These are phyloP conservation scores for Emmonsia crescens DNA, from an alignment of 2,329 filamentous ascomycete genomes.

Conservation along the genomic window DNA sequence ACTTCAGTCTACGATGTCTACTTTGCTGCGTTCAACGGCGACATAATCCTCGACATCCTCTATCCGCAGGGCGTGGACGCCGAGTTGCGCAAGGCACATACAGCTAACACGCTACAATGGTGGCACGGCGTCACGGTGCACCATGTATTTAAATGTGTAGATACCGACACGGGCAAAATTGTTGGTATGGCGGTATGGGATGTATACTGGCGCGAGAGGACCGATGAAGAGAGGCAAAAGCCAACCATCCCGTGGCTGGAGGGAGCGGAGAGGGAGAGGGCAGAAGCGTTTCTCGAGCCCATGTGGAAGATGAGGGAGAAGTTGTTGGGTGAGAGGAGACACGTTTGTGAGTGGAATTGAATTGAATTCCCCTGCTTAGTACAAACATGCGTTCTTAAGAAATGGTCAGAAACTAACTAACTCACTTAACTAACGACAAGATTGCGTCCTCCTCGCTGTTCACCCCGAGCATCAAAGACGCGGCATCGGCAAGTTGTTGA, in stretches of 20 bases:
- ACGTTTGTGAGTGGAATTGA: slow-evolving; percentile 32
- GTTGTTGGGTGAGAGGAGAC: slow-evolving; percentile 29
- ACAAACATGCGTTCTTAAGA: slow-evolving; percentile 1
- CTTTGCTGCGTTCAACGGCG: slow-evolving; percentile 18
- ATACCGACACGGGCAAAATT: slow-evolving; percentile 34
- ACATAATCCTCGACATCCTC: slow-evolving; percentile 33
- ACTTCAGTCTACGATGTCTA: slow-evolving; percentile 17
- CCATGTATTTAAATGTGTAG: slow-evolving; percentile 40
- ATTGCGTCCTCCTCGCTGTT: slow-evolving; percentile 31
- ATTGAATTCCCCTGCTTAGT: too few relatives aligned
- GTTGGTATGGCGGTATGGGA: slow-evolving; percentile 41
- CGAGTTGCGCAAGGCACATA: slow-evolving; percentile 33
- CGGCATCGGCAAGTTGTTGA: slow-evolving; percentile 31
- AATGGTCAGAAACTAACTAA: neutral
- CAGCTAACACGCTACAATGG: slow-evolving; percentile 31
- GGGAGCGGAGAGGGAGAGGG: slow-evolving; percentile 34
- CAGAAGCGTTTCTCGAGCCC: slow-evolving; percentile 34
- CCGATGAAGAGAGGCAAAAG: slow-evolving; percentile 35
- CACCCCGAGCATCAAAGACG: slow-evolving; percentile 33
- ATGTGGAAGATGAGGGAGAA: slow-evolving; percentile 35
- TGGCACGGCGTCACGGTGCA: slow-evolving; percentile 31
- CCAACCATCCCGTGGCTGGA: slow-evolving; percentile 38
- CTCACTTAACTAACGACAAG: slow-evolving; percentile 14
- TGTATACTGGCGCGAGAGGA: slow-evolving; percentile 29
- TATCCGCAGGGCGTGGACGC: slow-evolving; percentile 22